These are phyloP conservation scores for Sordaria brevicollis DNA, from an alignment of 495 filamentous ascomycete genomes.

Conservation along the genomic window DNA sequence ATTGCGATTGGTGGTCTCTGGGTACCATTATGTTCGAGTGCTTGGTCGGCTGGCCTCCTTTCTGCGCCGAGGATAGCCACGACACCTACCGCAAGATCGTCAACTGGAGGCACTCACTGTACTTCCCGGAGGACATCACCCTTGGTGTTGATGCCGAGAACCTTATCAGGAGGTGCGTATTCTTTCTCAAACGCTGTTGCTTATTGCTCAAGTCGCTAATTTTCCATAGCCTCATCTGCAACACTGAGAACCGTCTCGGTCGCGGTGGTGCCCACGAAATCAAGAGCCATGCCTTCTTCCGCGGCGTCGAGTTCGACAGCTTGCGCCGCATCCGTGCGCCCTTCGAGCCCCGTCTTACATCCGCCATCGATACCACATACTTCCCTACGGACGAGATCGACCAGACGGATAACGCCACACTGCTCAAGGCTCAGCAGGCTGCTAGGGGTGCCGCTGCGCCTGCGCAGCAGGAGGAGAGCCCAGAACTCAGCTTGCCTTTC, in stretches of 20 bases:
- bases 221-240: constrained; percentile 67
- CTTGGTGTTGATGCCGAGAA: constrained; percentile 80
- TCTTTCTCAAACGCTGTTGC: background rate
- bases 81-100: constrained; percentile 99
- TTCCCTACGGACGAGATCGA: constrained; percentile 98
- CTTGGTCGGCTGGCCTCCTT: constrained; percentile 96
- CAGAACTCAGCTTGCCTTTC: constrained; percentile 93
- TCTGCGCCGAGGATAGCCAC: constrained; percentile 94
- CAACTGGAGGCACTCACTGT: constrained; percentile 89
- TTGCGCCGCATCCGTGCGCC: constrained; percentile 87
- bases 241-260: constrained; percentile 81
- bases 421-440: constrained; percentile 56
- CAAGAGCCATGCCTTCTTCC: constrained; percentile 91
- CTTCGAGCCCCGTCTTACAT: constrained; percentile 85
- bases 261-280: constrained; percentile 77
- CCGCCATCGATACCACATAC: constrained; percentile 92
- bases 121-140: constrained; percentile 91
- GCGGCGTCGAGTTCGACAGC: constrained; percentile 84
- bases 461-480: constrained; percentile 35
- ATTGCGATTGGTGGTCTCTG: constrained; percentile 98
- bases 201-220: background rate
- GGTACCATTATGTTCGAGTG: constrained; percentile 99
- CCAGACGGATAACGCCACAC: constrained; percentile 75
- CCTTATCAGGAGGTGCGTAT: constrained; percentile 66
- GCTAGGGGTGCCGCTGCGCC: constrained; percentile 19